Base-by-base conservation (phyloP, 179 eudicot genomes). In the Camellia oleifera region DNA sequence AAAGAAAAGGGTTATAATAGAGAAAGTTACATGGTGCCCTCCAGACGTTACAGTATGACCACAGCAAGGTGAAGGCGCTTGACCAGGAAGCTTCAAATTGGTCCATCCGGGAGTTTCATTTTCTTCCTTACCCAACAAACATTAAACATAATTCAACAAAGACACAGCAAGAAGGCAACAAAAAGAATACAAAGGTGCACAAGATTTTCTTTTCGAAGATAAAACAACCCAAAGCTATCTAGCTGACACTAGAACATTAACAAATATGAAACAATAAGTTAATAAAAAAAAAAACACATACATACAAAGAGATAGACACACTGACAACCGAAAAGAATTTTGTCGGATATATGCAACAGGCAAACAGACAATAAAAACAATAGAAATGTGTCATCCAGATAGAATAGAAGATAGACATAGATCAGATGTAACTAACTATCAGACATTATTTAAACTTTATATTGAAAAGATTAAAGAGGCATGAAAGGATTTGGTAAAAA, bases 81-180 rank as follows among this genome's bases (percentile, higher is more conserved):
- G 99, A 78, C 99, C 99, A 50, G 99, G 99, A 88, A 97, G 97
- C 97, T 97, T 97, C 83, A 97, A 78, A 78, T 94, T 97, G 73
- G 99, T 93, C 99, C 99, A 97, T 79, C 97, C 99, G 74, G 99
- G 98, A 80, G 91, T 78, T 88, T 94, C 99, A 84, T 88, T 97
- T 87, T 97, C 99, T 97, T 87, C 94, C 94, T 94, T 94, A 85
- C 93, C 87, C 93, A 90, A 88, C 66, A 87, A 86, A 79, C 80
- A 78, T 48, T 76, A 48, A 80, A 68, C 72, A 54, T 12, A 75
- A 74, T 57, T 75, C 60, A 67, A 77, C 11, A 72, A 50, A 63
- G 57, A 14, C 4, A 46, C 42, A 32, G 48, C 53, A 32, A 69
- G 45, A 69, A 72, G 32, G 4, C 58, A 17, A 17, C 62, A 9